phyloP scores from a whole-genome alignment of 2,329 filamentous ascomycete species.

The Botrytis hyacinthi region DNA sequence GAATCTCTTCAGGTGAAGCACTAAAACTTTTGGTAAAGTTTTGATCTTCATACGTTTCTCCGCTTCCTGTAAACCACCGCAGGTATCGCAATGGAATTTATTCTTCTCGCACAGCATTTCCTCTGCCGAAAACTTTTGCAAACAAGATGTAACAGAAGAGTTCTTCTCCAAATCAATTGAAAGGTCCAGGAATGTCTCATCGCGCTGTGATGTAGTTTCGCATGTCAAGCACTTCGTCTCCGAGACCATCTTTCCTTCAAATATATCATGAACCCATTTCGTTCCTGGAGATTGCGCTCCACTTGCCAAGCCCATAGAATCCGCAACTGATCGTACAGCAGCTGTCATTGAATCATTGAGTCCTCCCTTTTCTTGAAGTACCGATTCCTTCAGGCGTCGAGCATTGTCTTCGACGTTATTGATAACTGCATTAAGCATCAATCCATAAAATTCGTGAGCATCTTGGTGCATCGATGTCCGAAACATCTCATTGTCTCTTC shows the following conservation, averaged over 20 bases:
- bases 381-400: constrained; percentile 56
- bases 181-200: constrained; percentile 92
- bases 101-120: constrained; percentile 98
- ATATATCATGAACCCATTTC: constrained; percentile 95
- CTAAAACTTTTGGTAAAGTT: constrained; percentile 83
- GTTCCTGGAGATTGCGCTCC: constrained; percentile 58
- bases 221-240: constrained; percentile 96
- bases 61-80: constrained; percentile 92
- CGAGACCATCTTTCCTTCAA: constrained; percentile 90
- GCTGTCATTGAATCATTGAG: constrained; percentile 52
- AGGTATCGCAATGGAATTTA: constrained; percentile 98
- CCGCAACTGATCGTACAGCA: constrained; percentile 42
- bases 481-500: constrained; percentile 96
- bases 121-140: constrained; percentile 94
- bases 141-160: constrained; percentile 91
- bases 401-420: constrained; percentile 90
- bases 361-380: constrained; percentile 44
- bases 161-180: constrained; percentile 96
- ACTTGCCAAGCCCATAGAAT: constrained; percentile 41
- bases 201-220: constrained; percentile 90
- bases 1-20: constrained; percentile 92
- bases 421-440: constrained; percentile 94
- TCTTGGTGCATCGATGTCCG: constrained; percentile 97
- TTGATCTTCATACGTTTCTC: constrained; percentile 99
- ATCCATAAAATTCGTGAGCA: constrained; percentile 93